phyloP scores from a whole-genome alignment of 768 basidiomycete genomes.

The Lentinula sp. region DNA sequence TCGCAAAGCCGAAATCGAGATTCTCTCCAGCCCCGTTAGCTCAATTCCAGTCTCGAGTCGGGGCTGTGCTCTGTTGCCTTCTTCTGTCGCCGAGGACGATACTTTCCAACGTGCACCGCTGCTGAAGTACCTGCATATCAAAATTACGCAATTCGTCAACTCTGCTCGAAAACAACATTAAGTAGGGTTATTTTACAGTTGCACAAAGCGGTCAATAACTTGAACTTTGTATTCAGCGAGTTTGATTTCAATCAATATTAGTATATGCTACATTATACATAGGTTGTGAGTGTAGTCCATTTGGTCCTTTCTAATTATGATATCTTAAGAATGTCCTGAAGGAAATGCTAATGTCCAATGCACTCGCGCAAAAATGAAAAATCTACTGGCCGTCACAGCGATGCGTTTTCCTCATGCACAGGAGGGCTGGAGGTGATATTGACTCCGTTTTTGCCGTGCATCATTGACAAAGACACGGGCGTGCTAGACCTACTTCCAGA shows the following conservation, averaged over 20 bases:
- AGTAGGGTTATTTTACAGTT: too few relatives aligned
- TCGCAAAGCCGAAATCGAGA: conserved; percentile 93
- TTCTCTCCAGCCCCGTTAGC: conserved; percentile 29
- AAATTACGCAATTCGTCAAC: conserved; percentile 3
- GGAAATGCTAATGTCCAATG: not conserved
- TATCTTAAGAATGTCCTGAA: not conserved
- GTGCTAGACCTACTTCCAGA: not conserved
- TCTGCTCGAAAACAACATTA: not conserved
- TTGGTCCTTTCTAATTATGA: not conserved
- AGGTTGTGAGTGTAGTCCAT: not conserved
- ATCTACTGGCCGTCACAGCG: not conserved
- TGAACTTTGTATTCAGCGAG: not conserved
- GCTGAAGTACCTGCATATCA: not conserved
- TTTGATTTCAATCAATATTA: not conserved
- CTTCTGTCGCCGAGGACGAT: not conserved
- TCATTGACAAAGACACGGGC: not conserved
- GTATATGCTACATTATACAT: not conserved
- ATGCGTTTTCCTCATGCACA: not conserved
- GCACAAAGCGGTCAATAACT: too few relatives aligned
- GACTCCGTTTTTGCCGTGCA: not conserved
- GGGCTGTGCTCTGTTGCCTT: not conserved
- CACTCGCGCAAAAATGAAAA: not conserved
- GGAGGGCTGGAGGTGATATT: not conserved
- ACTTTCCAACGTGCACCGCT: not conserved
- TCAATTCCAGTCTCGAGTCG: not conserved